These are phyloP conservation scores for Coleophoma crateriformis DNA, from an alignment of 2,329 filamentous ascomycete genomes.

Conservation along the genomic window DNA sequence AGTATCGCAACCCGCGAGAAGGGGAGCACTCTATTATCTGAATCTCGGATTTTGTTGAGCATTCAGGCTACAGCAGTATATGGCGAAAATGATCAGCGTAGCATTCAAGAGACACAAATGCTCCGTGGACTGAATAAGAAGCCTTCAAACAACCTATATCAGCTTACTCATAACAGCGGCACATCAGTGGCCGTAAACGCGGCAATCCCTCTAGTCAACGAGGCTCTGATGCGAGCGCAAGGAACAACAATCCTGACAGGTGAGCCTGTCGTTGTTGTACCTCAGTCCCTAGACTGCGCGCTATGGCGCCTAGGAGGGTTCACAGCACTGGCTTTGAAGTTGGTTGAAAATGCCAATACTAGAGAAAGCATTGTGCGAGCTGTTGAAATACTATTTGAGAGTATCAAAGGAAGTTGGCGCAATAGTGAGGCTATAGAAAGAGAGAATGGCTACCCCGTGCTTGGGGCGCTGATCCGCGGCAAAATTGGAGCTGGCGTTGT, in stretches of 20 bases:
- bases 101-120: constrained; percentile 65
- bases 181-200: constrained; percentile 83
- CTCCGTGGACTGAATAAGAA: constrained; percentile 70
- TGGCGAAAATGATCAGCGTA: constrained; percentile 71
- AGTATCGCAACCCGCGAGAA: constrained; percentile 81
- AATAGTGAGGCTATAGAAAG: constrained; percentile 98
- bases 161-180: constrained; percentile 66
- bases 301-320: constrained; percentile 93
- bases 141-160: constrained; percentile 61
- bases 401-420: constrained; percentile 86
- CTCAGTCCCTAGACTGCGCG: constrained; percentile 83
- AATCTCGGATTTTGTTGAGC: constrained; percentile 76
- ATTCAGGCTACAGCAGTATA: constrained; percentile 77
- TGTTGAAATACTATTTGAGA: constrained; percentile 78
- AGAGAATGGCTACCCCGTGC: constrained; percentile 86
- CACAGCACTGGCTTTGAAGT: constrained; percentile 74
- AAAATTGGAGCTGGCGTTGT: constrained; percentile 60
- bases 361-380: constrained; percentile 68
- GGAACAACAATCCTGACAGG: constrained; percentile 81
- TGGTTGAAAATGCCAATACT: constrained; percentile 72
- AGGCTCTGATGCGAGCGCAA: constrained; percentile 75
- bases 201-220: constrained; percentile 80
- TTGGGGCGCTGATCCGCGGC: constrained; percentile 76
- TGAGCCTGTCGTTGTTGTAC: constrained; percentile 73
- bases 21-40: constrained; percentile 75